These are phyloP conservation scores for Madurella fahalii DNA, from an alignment of 2,329 filamentous ascomycete species.

Conservation along the genomic window DNA sequence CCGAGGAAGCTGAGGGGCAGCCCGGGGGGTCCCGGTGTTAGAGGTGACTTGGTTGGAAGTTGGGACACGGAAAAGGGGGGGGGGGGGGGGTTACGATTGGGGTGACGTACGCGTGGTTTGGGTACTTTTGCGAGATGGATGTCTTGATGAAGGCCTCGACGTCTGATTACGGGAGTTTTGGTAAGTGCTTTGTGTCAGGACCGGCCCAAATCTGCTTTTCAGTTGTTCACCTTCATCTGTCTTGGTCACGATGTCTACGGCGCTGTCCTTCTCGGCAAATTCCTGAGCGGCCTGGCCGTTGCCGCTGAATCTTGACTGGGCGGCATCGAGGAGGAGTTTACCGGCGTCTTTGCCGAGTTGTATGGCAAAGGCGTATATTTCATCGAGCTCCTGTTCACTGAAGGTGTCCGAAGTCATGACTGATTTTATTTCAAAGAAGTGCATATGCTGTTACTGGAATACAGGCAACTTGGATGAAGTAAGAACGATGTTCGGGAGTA, in stretches of 20 bases:
- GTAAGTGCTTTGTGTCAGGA: neutral
- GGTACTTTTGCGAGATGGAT: slow-evolving; percentile 57
- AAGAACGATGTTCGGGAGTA: too few species aligned
- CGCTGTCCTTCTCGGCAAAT: slow-evolving; percentile 65
- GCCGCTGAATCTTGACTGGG: slow-evolving; percentile 50
- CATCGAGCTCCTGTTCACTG: too few species aligned
- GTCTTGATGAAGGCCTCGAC: slow-evolving; percentile 68
- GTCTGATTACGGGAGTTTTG: slow-evolving; percentile 41
- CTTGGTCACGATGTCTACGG: slow-evolving; percentile 74
- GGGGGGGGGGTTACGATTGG: neutral
- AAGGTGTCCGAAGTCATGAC: too few species aligned
- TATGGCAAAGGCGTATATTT: too few species aligned
- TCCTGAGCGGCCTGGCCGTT: slow-evolving; percentile 30
- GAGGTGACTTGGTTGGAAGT: too few species aligned
- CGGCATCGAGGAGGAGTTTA: slow-evolving; percentile 60
- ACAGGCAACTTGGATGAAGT: too few species aligned
- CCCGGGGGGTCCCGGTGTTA: too few species aligned
- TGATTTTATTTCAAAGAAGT: too few species aligned
- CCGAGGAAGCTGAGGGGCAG: slow-evolving; percentile 62
- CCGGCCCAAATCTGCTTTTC: too few species aligned
- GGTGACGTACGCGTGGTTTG: slow-evolving; percentile 57
- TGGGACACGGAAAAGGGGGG: too few species aligned
- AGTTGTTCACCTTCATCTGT: slow-evolving; percentile 62
- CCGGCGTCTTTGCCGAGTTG: slow-evolving; percentile 68
- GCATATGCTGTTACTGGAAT: too few species aligned